Evolutionary conservation across 2,329 filamentous ascomycete genomes (phyloP), one percentile per base, ranked within the genome.

Genomic region (Thielaviopsis cerberus): DNA sequence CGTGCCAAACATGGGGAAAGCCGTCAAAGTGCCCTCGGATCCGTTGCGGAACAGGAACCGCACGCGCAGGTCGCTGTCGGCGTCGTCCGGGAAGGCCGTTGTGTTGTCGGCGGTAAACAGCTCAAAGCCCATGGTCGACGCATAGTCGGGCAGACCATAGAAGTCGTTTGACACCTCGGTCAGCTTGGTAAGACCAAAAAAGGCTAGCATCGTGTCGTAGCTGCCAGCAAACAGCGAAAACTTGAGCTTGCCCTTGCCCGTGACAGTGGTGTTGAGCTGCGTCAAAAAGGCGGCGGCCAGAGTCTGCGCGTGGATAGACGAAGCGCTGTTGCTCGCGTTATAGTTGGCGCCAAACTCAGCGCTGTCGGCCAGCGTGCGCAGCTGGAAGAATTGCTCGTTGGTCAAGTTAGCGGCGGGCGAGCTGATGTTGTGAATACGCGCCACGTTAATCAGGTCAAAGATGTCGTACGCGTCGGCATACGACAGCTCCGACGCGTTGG

Each of bases 191-290:
- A 69, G 57, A 17, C 67, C 67, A 48, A 69, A 69, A 60, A 70
- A 69, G 24, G 67, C 64, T n/a, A 70, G 63, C 62, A 70, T 68
- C 2, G 68, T 69, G 51, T 69, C 67, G 60, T 70, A 69, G 59
- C 66, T 68, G 17, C 68, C 67, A 0, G 67, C 64, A 1, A 69
- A 63, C 1, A 70, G 64, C 13, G 66, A 66, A 59, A 70, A 68
- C 62, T 70, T 70, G 53, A 67, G 64, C 59, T 66, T 64, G 30
- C 64, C 68, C 58, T 64, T 20, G 11, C 64, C 62, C 4, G 63
- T 24, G 1, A 69, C 64, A 7, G 67, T 69, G 57, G 67, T 53
- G 59, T 68, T 68, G 48, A 70, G 63, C 61, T 68, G 65, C 1
- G 62, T 57, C 45, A 69, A 64, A 20, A 70, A 60, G 3, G 62